A percentile compares a stretch with the other conserved stretches of the same genome.
Evolutionary conservation across 768 basidiomycete genomes (phyloP).

Genomic region (Kwoniella europaea): DNA sequence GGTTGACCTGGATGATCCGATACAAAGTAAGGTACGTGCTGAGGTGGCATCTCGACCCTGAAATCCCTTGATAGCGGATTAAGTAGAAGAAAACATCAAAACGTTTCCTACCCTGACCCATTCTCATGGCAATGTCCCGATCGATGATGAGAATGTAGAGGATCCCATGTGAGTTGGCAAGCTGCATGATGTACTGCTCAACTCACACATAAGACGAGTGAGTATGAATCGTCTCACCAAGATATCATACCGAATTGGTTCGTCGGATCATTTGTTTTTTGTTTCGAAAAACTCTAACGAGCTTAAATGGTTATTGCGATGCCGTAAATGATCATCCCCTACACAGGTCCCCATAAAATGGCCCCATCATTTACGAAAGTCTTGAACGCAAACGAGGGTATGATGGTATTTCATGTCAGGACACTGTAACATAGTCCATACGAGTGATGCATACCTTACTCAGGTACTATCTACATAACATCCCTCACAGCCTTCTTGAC

Average conservation of each 20-base stretch:
- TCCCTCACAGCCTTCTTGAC: constrained; percentile 5
- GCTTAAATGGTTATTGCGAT: not conserved
- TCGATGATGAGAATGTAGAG: too few species aligned
- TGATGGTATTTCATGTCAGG: not conserved
- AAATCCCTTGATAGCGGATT: not conserved
- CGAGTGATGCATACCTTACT: not conserved
- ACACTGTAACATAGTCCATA: too few species aligned
- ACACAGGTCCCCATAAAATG: not conserved
- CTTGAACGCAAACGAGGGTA: not conserved
- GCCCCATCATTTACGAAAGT: not conserved
- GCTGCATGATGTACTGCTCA: too few species aligned
- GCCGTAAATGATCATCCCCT: constrained; percentile 16
- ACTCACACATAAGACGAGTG: too few species aligned
- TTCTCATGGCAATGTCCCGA: not conserved
- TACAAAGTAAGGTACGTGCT: not conserved
- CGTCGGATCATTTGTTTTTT: not conserved
- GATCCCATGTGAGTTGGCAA: too few species aligned
- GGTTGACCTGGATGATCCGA: not conserved
- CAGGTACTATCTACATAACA: not conserved
- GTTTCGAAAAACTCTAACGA: not conserved
- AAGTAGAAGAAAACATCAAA: constrained; percentile 1
- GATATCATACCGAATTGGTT: too few species aligned
- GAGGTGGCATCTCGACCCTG: not conserved
- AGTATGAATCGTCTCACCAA: too few species aligned
- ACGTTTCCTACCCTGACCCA: not conserved